Evolutionary conservation across 805 yeast species (phyloP).

Genomic region (Pichia gijzeniarum): DNA sequence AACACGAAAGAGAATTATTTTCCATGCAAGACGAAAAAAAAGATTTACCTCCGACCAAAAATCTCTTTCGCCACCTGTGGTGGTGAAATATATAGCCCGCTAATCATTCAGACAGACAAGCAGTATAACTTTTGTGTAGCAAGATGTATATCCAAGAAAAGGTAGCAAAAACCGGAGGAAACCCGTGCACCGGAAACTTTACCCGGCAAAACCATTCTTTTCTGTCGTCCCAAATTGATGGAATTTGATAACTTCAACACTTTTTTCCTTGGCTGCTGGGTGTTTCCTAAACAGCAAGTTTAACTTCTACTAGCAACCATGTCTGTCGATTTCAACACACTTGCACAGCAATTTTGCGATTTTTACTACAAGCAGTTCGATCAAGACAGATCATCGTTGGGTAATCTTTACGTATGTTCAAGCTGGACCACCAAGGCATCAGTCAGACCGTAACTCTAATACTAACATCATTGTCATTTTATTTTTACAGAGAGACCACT

Average conservation of each 20-base stretch:
- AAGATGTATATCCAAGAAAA: too few relatives aligned
- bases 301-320: conserved; percentile 12
- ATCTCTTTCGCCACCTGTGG: too few relatives aligned
- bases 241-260: too few relatives aligned
- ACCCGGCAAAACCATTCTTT: neutral
- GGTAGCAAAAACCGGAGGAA: too few relatives aligned
- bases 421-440: neutral
- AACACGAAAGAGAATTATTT: conserved; percentile 36
- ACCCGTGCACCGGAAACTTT: neutral
- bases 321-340: conserved; percentile 32
- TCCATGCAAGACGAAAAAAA: too few relatives aligned
- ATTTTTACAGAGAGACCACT: conserved; percentile 64
- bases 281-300: too few relatives aligned
- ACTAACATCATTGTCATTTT: conserved; percentile 2
- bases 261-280: too few relatives aligned
- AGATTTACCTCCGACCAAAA: too few relatives aligned
- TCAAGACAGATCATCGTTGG: conserved; percentile 84
- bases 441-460: neutral
- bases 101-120: too few relatives aligned
- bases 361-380: conserved; percentile 96
- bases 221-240: too few relatives aligned
- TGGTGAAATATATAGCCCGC: too few relatives aligned
- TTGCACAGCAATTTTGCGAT: conserved; percentile 72
- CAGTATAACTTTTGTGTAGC: too few relatives aligned
- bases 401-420: conserved; percentile 67